A percentile compares a stretch with the other conserved stretches of the same genome.
Evolutionary conservation across 768 basidiomycete genomes (phyloP).

Genomic region (Agrocybe praecox): DNA sequence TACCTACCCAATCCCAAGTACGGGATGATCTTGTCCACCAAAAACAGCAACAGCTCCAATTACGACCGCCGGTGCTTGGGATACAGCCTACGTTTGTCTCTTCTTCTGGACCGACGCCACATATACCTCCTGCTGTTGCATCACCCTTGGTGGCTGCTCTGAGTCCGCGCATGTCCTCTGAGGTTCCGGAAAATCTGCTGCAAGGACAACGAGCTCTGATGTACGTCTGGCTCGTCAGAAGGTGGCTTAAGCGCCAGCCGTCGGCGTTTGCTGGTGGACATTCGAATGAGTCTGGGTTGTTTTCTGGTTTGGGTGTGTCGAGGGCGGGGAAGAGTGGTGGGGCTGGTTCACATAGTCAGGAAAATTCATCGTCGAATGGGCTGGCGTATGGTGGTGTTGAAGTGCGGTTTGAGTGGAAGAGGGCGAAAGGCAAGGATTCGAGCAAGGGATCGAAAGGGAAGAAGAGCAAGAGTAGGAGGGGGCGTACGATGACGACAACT

Average conservation of each 20-base stretch:
- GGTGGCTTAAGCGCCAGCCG: constrained; percentile 67
- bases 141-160: constrained; percentile 20
- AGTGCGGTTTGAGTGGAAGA: constrained; percentile 80
- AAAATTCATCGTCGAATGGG: constrained; percentile 9
- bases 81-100: constrained; percentile 69
- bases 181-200: constrained; percentile 22
- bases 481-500: constrained; percentile 14
- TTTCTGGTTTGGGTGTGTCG: constrained; percentile 13
- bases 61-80: constrained; percentile 54
- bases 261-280: constrained; percentile 36
- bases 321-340: constrained; percentile 18
- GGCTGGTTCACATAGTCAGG: constrained; percentile 15
- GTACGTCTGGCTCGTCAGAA: constrained; percentile 79
- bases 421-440: constrained; percentile 42
- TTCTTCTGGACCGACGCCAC: constrained; percentile 35
- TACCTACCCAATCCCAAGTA: constrained; percentile 12
- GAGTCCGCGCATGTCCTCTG: constrained; percentile 17
- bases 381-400: constrained; percentile 51
- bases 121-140: constrained; percentile 23
- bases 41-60: constrained; percentile 29
- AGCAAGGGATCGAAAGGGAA: constrained; percentile 25
- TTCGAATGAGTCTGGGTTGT: constrained; percentile 37
- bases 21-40: constrained; percentile 17
- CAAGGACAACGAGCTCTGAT: constrained; percentile 41
- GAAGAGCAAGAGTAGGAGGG: constrained; percentile 14